Evolutionary conservation across 2,329 filamentous ascomycete genomes (phyloP), one percentile per base, ranked within the genome.

Genomic region (Venturiaceae sp.): DNA sequence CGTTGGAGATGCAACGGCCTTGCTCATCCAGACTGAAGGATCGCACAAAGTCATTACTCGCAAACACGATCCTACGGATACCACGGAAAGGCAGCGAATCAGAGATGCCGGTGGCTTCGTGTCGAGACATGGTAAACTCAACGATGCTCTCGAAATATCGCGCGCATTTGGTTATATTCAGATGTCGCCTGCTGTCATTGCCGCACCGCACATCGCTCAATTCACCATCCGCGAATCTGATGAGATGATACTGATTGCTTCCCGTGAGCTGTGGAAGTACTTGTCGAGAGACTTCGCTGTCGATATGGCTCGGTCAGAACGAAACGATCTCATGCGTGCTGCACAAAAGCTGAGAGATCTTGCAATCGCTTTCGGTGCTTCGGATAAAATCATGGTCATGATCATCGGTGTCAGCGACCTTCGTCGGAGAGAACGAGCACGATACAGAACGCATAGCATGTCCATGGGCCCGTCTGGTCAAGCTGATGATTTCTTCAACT

Each of bases 361-460:
- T 58, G 94, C 94, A 44, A 96, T 99, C 69, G 90, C 92, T 1
- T 97, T 96, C 70, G 94, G 94, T 57, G 90, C 92, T 13, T 92
- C 86, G 1, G 87, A 87, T 68, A 99, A 99, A 75, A 89, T 97
- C 63, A 97, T 97, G 92, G 90, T 99, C 47, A 97, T 97, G 92
- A 90, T 99, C 78, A 85, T 99, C 58, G 92, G 92, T 58, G 88
- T 99, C 37, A 86, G 88, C 58, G 92, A 97, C 68, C 77, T 99
- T 57, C 92, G 95, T 74, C 88, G 89, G 68, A 84, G 90, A 59
- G 88, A 95, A 69, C 83, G 88, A 63, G 88, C 86, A 57, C 72
- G 86, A 74, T 76, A 88, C 71, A 82, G 90, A 58, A 90, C 89
- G 41, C 85, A 91, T 66, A 95, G 88, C 74, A 86, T 95, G 80